Conservation (phyloP, 139 green algal genomes). For the Chlamydomonas incerta region DNA sequence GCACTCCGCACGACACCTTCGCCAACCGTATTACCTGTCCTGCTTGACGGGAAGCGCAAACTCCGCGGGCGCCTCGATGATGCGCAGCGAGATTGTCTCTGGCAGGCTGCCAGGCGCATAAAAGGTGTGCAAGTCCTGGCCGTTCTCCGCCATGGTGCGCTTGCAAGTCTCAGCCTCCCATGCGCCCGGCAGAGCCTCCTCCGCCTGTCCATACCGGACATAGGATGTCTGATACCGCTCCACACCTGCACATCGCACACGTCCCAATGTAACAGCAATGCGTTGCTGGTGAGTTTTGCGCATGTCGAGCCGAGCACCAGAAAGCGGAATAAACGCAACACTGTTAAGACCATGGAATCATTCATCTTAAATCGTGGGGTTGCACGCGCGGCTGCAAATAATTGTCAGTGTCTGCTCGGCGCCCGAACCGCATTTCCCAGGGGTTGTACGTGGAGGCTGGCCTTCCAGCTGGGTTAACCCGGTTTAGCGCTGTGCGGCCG, state of each 20-base stretch:
- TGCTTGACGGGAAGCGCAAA: conserved; percentile 78
- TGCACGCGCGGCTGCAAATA: too few relatives aligned
- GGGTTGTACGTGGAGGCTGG: too few relatives aligned
- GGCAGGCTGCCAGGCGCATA: conserved; percentile 13
- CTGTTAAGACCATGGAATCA: too few relatives aligned
- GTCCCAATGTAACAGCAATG: too few relatives aligned
- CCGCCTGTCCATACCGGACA: conserved; percentile 53
- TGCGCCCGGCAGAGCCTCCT: background rate
- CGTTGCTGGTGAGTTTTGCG: background rate
- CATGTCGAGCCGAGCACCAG: too few relatives aligned
- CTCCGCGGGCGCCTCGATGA: conserved; percentile 72
- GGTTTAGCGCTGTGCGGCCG: too few relatives aligned
- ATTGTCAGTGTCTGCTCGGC: too few relatives aligned
- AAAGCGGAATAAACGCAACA: too few relatives aligned
- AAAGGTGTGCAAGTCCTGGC: background rate
- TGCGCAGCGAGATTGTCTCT: conserved; percentile 52
- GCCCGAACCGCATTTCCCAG: too few relatives aligned
- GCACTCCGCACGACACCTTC: too few relatives aligned
- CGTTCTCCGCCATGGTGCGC: conserved; percentile 48
- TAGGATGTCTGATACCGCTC: conserved; percentile 67
- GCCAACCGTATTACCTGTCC: conserved; percentile 55
- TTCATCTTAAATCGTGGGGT: too few relatives aligned
- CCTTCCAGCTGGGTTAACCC: too few relatives aligned
- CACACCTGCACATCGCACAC: conserved; percentile 57
- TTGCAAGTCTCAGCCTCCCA: conserved; percentile 37